Evolutionary conservation across 2,329 filamentous ascomycete genomes (phyloP), one percentile per base, ranked within the genome.

Genomic region (Trichoderma citrinoviride): DNA sequence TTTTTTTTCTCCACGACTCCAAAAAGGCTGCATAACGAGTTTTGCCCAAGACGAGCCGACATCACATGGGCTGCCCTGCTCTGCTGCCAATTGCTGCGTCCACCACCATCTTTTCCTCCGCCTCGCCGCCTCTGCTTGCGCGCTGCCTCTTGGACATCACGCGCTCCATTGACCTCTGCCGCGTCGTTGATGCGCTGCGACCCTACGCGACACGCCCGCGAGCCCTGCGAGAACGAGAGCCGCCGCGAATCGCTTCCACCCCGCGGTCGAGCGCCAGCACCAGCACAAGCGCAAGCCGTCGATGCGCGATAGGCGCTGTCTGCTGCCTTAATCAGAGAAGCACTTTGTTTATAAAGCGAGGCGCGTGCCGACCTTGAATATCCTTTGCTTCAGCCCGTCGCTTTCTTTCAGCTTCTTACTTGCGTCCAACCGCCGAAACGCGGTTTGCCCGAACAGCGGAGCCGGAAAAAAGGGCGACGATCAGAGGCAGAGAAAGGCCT

Each of bases 31-130:
- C 70, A 71, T 37, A 57, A 70, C 67, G 19, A 44, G 68, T 65
- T 71, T 70, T 73, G 60, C 70, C 68, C 73, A 70, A 69, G 70
- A 70, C 68, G 12, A 37, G 14, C 67, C 49, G 55, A 60, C 73
- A 71, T 76, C 74, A 76, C 72, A 76, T 76, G 75, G 66, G 68
- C 73, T 68, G 61, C 66, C n/a, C 14, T 69, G 67, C 66, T 70
- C 65, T 69, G 68, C 71, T 70, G 57, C 68, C 52, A 52, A 56
- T 56, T 56, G 50, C 33, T 47, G 50, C 61, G 27, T 64, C 61
- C 50, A 55, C 61, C 61, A 63, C 61, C 50, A 56, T 44, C 52
- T 29, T 52, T 46, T 19, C 6, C 23, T 12, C 46, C 41, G 29
- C 37, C n/a, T 56, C 41, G n/a, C 47, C 54, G 52, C 49, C n/a